Evolutionary conservation across 352 stramenopile genomes (phyloP).

Genomic region (Globisporangium viniferum): DNA sequence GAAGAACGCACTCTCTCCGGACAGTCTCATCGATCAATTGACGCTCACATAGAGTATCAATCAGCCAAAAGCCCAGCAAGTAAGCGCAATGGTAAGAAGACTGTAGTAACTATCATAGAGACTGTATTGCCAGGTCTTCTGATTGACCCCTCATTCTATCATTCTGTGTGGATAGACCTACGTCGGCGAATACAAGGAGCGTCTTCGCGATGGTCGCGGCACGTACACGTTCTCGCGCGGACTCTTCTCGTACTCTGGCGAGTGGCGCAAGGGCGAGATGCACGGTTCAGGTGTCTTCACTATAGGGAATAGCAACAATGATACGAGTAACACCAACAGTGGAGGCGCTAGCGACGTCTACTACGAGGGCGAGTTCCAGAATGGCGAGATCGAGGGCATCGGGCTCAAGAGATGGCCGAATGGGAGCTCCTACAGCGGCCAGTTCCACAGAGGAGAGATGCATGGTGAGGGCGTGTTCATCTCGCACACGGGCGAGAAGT

Average conservation of each 20-base stretch:
- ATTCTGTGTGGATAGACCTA: constrained; percentile 23
- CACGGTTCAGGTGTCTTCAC: constrained; percentile 43
- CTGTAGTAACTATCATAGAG: neutral
- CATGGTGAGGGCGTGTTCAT: constrained; percentile 53
- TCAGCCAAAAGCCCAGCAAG: neutral
- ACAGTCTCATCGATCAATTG: neutral
- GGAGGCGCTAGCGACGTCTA: neutral
- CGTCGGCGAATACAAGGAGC: constrained; percentile 34
- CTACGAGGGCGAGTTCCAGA: constrained; percentile 55
- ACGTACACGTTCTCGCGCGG: constrained; percentile 44
- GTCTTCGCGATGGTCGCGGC: constrained; percentile 42
- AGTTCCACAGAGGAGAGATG: constrained; percentile 48
- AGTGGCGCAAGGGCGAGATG: constrained; percentile 64
- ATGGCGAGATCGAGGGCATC: constrained; percentile 61
- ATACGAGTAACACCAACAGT: neutral
- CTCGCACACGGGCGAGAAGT: constrained; percentile 35
- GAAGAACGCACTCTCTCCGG: no score
- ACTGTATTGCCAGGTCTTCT: neutral
- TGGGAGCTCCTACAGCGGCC: constrained; percentile 55
- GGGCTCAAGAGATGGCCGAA: constrained; percentile 52
- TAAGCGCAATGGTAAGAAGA: neutral
- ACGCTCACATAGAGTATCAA: neutral
- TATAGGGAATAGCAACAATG: constrained; percentile 21
- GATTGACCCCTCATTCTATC: neutral
- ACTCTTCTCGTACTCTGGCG: constrained; percentile 59